Base-by-base conservation (phyloP, 1,139 yeast species). In the Blastobotrys indianensis region DNA sequence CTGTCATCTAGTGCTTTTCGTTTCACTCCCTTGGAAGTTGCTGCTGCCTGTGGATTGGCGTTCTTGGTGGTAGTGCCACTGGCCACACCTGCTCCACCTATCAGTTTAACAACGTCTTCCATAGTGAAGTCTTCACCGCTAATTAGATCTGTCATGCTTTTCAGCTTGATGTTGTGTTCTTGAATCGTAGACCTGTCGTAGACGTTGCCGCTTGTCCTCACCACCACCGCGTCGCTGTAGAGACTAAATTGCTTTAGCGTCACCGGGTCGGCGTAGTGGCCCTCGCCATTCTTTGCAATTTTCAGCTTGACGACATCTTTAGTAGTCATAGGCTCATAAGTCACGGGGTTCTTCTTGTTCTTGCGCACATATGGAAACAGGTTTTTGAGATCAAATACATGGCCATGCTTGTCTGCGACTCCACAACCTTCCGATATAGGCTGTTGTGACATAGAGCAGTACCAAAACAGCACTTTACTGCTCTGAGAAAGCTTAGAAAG, bases 401-500 rank as follows among this genome's bases (percentile, higher is more conserved):
- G 57, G 12, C 68, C 69, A 12, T 58, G 55, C 7, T 34, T 32
- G 41, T 64, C 66, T 31, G 60, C 57, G 29, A 65, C 60, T 2
- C 67, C 66, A 37, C 56, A 51, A 30, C 51, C 57, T 8, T 48
- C 51, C 30, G 52, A 57, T 39, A 66, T 57, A 3, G 67, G 65
- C 50, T 63, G 67, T 37, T 62, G 61, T 38, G 67, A 58, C 30
- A 67, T 59, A 23, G 63, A 51, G 50, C 71, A 67, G 15, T 65
- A 57, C 59, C 65, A 63, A 48, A 66, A 67, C 20, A 70, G 68
- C 37, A 61, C 45, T 3, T 20, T 20, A 20, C 25, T 20, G 7
- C 25, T 20, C 25, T 49, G 45, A 5, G 49, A 40, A n/a, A 52
- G 55, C 13, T 51, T 42, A 45, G 46, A 11, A n/a, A n/a, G n/a